Base-by-base conservation (phyloP, 2,329 filamentous ascomycete species). In the Colletotrichum australisinense region DNA sequence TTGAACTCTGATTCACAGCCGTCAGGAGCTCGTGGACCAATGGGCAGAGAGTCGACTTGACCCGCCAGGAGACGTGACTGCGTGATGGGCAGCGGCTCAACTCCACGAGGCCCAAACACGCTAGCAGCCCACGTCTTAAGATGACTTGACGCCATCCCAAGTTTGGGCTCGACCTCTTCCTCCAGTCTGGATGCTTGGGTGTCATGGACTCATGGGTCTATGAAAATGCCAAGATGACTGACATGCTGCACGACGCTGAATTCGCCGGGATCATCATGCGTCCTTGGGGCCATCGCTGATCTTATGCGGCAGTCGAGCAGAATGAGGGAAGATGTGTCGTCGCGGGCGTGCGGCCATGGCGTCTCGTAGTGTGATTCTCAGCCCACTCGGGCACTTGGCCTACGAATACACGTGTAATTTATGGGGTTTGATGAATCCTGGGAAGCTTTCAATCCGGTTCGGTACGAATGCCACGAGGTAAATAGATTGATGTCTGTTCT, bases 81-180 rank as follows among this genome's bases (percentile, higher is more conserved):
- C 35, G 42, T 46, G 65, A 69, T 32, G 38, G 46, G 52, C 65
- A 52, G 59, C 30, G 59, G 59, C 55, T 69, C 28, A 55, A 60
- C 60, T n/a, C 67, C 70, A 62, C 58, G 70, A 70, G 30, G 60
- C 42, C 67, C 68, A 65, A 73, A 70, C 67, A 73, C 60, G 70
- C 66, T 53, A 52, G 55, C 28, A 46, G 52, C 24, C 55, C 42
- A n/a, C 35, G 32, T 35, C 32, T 65, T 73, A 16, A 66, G 55
- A 60, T 56, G 67, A 65, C 42, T 69, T 69, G 67, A 65, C 38
- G 67, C 67, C 70, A 70, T 70, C 60, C 55, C 59, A 65, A 62
- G 56, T 57, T 22, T 14, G 38, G 35, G 22, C 55, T 57, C 57
- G 68, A 42, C 66, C 53, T 32, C 26, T 32, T 46, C 24, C 53